These are phyloP conservation scores for Talaromyces trachyspermus DNA, from an alignment of 495 filamentous ascomycete genomes.

Conservation along the genomic window DNA sequence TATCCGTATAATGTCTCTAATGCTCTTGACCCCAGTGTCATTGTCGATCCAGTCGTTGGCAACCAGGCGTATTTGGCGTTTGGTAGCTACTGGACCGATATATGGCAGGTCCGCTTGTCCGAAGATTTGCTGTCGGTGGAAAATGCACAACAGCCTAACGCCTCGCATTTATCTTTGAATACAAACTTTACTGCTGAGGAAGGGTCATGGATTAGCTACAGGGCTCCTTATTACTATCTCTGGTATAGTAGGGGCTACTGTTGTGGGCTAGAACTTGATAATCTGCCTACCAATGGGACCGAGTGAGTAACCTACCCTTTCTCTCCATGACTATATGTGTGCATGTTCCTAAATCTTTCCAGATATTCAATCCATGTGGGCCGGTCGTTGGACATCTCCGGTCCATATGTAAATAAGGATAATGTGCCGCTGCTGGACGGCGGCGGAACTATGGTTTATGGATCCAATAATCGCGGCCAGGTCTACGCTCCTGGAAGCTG, in stretches of 20 bases:
- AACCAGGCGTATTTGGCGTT: constrained; percentile 51
- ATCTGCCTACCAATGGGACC: constrained; percentile 42
- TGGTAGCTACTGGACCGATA: constrained; percentile 66
- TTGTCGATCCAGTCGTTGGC: constrained; percentile 35
- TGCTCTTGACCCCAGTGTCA: constrained; percentile 63
- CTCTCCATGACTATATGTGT: neutral
- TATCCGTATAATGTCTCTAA: constrained; percentile 52
- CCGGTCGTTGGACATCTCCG: constrained; percentile 24
- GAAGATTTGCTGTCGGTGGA: constrained; percentile 33
- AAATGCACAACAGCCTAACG: constrained; percentile 29
- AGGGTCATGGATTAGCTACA: constrained; percentile 51
- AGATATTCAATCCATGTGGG: constrained; percentile 42
- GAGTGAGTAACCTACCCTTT: constrained; percentile 42
- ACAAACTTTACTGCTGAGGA: constrained; percentile 41
- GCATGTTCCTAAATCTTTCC: constrained; percentile 6
- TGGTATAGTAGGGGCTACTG: constrained; percentile 66
- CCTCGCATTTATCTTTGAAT: constrained; percentile 37
- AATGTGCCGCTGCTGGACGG: constrained; percentile 24
- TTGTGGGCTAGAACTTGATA: constrained; percentile 45
- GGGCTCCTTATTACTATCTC: constrained; percentile 56
- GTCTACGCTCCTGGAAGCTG: constrained; percentile 42
- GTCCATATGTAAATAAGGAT: constrained; percentile 37
- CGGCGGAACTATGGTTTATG: constrained; percentile 39
- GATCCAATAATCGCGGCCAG: constrained; percentile 32
- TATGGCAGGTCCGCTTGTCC: constrained; percentile 55